phyloP scores from a whole-genome alignment of 495 filamentous ascomycete genomes.

The Aspergillus coremiiformis region DNA sequence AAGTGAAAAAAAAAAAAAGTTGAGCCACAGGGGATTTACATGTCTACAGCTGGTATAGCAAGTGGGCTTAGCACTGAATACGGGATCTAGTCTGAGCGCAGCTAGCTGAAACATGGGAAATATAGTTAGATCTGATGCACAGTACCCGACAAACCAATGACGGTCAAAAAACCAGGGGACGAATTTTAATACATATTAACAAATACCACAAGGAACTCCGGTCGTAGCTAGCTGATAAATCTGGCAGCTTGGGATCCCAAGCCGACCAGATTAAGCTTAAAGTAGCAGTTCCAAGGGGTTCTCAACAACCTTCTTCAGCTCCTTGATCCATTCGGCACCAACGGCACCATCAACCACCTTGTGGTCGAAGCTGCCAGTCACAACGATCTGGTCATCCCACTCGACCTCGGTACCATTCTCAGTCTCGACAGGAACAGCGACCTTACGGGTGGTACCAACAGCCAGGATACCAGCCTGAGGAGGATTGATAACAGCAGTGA shows the following conservation, averaged over 20 bases:
- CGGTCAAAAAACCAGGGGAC: slow-evolving; percentile 19
- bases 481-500: slow-evolving; percentile 99
- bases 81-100: background rate
- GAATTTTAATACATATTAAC: slow-evolving; percentile 44
- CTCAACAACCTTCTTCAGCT: slow-evolving; percentile 96
- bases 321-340: slow-evolving; percentile 92
- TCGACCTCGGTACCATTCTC: slow-evolving; percentile 75
- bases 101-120: slow-evolving; percentile 23
- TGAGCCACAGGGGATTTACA: no score
- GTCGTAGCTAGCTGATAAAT: slow-evolving; percentile 16
- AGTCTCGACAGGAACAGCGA: slow-evolving; percentile 76
- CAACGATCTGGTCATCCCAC: slow-evolving; percentile 95
- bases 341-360: slow-evolving; percentile 91
- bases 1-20: background rate
- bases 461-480: slow-evolving; percentile 95
- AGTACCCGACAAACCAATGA: slow-evolving; percentile 26
- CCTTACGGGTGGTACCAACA: slow-evolving; percentile 90
- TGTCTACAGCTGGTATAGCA: no score
- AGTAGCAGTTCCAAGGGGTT: slow-evolving; percentile 92
- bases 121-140: slow-evolving; percentile 34
- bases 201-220: slow-evolving; percentile 14
- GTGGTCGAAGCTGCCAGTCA: slow-evolving; percentile 96
- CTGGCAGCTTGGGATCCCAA: slow-evolving; percentile 2
- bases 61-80: background rate
- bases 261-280: slow-evolving; percentile 35